These are phyloP conservation scores for Podila clonocystis DNA, from an alignment of 192 early-diverging fungal species.

Conservation along the genomic window DNA sequence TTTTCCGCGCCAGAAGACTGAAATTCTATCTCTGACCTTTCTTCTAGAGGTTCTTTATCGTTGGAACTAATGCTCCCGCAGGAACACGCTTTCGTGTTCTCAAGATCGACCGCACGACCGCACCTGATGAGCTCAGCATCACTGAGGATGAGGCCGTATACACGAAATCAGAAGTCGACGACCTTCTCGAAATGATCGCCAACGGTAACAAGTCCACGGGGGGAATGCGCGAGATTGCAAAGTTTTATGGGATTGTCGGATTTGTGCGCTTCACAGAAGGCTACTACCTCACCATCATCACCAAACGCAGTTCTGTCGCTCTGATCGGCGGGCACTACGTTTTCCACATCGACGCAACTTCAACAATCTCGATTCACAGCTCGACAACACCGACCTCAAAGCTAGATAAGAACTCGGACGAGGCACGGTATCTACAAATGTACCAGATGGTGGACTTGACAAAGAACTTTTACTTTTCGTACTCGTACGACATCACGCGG, in stretches of 20 bases:
- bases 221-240: constrained; percentile 71
- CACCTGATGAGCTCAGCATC: constrained; percentile 71
- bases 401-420: constrained; percentile 78
- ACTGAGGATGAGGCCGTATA: constrained; percentile 83
- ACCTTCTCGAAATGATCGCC: constrained; percentile 81
- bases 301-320: constrained; percentile 84
- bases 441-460: constrained; percentile 93
- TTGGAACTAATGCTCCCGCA: constrained; percentile 81
- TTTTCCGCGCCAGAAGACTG: background rate
- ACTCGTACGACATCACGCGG: constrained; percentile 95
- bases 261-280: constrained; percentile 94
- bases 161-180: constrained; percentile 76
- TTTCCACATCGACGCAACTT: constrained; percentile 94
- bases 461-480: constrained; percentile 98
- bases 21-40: background rate
- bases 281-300: constrained; percentile 91
- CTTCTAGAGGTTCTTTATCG: constrained; percentile 78
- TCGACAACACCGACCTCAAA: constrained; percentile 63
- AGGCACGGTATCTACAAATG: constrained; percentile 80
- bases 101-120: constrained; percentile 86
- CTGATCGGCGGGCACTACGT: constrained; percentile 95
- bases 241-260: constrained; percentile 84
- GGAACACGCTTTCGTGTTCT: constrained; percentile 83
- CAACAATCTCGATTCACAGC: constrained; percentile 72
- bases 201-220: constrained; percentile 80